A percentile compares a stretch with the other conserved stretches of the same genome.
Conservation (phyloP, 148 eudicot genomes). For the Bassia scoparia region DNA sequence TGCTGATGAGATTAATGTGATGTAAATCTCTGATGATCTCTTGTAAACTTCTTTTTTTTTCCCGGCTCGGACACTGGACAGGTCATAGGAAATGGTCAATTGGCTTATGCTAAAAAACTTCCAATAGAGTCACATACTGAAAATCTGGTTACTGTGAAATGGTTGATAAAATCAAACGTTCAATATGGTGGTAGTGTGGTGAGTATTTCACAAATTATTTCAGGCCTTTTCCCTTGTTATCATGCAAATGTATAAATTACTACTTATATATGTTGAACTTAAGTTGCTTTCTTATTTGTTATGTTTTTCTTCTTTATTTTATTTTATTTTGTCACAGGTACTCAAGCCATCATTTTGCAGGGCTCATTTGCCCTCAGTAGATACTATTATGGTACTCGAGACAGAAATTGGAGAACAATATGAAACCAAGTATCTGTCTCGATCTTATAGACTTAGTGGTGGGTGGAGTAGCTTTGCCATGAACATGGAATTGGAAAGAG, state of each 20-base stretch:
- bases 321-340: conserved; percentile 29
- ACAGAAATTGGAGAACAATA: conserved; percentile 47
- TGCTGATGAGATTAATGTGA: background rate
- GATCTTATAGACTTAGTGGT: conserved; percentile 45
- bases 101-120: background rate
- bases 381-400: conserved; percentile 40
- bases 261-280: background rate
- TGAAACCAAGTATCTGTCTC: conserved; percentile 39
- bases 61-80: background rate
- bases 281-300: background rate
- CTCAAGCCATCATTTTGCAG: conserved; percentile 44
- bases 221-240: background rate
- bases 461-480: conserved; percentile 61
- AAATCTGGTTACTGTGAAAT: background rate
- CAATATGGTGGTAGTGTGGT: background rate
- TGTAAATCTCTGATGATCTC: background rate
- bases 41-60: background rate
- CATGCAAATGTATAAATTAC: background rate
- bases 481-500: conserved; percentile 44
- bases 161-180: background rate
- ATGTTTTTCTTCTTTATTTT: background rate
- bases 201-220: background rate
- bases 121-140: too few relatives aligned
- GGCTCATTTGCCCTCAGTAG: conserved; percentile 40
- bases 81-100: background rate